These are phyloP conservation scores for Cladophialophora psammophila DNA, from an alignment of 2,329 filamentous ascomycete genomes.

Conservation along the genomic window DNA sequence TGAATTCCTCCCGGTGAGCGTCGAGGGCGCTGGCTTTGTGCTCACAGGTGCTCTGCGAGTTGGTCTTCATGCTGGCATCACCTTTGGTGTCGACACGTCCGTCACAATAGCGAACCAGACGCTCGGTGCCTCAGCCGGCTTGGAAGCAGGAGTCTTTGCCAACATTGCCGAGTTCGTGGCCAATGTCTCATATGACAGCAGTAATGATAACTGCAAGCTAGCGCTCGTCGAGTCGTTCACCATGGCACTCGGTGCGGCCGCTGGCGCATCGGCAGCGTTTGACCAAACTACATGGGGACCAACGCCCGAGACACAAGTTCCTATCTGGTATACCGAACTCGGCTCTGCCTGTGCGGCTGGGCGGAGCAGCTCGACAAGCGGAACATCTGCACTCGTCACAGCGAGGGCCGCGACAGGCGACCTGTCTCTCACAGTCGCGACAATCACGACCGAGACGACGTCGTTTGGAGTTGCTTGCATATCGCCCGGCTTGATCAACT, in stretches of 20 bases:
- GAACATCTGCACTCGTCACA: not conserved
- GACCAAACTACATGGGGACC: slow-evolving; percentile 4
- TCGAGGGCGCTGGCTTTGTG: not conserved
- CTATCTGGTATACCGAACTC: slow-evolving; percentile 5
- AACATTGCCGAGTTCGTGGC: slow-evolving; percentile 12
- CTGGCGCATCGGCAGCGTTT: slow-evolving; percentile 1
- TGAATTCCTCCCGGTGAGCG: slow-evolving; percentile 8
- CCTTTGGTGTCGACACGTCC: not conserved
- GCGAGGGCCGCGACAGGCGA: not conserved
- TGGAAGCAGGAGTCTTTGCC: not conserved
- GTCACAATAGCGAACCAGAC: not conserved
- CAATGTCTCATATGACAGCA: not conserved
- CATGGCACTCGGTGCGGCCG: slow-evolving; percentile 1
- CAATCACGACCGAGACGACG: not conserved
- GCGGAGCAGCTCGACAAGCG: not conserved
- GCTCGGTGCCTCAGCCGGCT: slow-evolving; percentile 2
- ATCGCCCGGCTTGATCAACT: slow-evolving; percentile 10
- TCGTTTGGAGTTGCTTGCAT: not conserved
- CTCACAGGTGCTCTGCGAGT: not conserved
- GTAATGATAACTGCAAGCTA: not conserved
- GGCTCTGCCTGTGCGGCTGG: not conserved
- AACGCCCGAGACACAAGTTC: slow-evolving; percentile 3
- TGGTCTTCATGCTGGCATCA: slow-evolving; percentile 4
- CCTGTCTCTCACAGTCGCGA: not conserved
- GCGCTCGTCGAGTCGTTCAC: slow-evolving; percentile 1